Conservation (phyloP, 1,139 yeast species). For the Blastobotrys serpentis region DNA sequence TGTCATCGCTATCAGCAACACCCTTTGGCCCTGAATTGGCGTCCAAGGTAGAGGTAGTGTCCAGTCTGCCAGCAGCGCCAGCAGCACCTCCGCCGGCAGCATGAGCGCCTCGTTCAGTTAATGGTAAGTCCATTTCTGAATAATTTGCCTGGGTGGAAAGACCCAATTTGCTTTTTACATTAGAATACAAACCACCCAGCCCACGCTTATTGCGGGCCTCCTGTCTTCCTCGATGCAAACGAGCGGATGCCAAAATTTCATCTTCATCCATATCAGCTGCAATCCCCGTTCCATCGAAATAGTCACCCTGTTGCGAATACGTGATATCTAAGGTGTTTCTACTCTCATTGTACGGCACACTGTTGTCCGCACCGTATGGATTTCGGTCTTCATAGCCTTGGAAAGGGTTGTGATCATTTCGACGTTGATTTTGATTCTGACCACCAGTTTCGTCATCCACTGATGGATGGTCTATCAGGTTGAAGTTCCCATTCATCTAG, state of each 20-base stretch:
- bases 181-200: conserved; percentile 32
- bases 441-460: conserved; percentile 22
- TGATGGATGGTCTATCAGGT: conserved; percentile 28
- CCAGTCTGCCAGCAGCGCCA: conserved; percentile 20
- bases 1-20: conserved; percentile 24
- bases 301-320: conserved; percentile 18
- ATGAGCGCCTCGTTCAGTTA: conserved; percentile 28
- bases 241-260: conserved; percentile 11
- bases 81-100: conserved; percentile 12
- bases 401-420: conserved; percentile 13
- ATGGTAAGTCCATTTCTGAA: conserved; percentile 38
- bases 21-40: conserved; percentile 9
- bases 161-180: conserved; percentile 34
- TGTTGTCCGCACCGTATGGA: conserved; percentile 15
- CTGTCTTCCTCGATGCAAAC: conserved; percentile 13
- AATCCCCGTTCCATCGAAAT: conserved; percentile 28
- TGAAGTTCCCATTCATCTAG: conserved; percentile 15
- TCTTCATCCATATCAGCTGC: conserved; percentile 24
- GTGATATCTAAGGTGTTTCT: conserved; percentile 19
- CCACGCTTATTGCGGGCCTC: conserved; percentile 22
- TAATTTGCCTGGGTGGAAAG: conserved; percentile 30
- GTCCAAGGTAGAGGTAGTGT: conserved; percentile 11
- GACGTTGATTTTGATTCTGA: not conserved
- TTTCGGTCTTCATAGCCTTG: conserved; percentile 3
- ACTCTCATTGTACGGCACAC: conserved; percentile 16